Conservation (phyloP, 1,284 basidiomycete species). For the Caloboletus firmus region DNA sequence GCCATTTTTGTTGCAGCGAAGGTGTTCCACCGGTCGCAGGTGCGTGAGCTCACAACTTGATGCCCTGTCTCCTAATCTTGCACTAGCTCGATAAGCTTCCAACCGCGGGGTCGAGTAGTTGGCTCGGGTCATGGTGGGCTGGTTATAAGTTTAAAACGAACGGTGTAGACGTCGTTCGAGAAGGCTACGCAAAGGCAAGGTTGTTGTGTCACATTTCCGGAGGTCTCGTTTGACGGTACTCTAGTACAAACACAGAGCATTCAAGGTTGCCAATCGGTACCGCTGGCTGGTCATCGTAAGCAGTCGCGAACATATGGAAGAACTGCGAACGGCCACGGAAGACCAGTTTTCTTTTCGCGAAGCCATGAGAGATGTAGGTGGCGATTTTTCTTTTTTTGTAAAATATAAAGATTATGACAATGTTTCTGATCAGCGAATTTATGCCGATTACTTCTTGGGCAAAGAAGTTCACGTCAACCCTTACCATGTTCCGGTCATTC, state of each 20-base stretch:
- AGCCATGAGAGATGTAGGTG: conserved; percentile 34
- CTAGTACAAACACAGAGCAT: conserved; percentile 38
- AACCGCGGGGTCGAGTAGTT: conserved; percentile 20
- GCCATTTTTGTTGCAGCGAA: background rate
- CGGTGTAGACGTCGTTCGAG: conserved; percentile 11
- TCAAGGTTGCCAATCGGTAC: conserved; percentile 42
- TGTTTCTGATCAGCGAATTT: too few relatives aligned
- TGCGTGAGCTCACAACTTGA: background rate
- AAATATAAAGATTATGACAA: too few relatives aligned
- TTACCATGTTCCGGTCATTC: too few relatives aligned
- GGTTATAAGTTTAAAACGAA: conserved; percentile 9
- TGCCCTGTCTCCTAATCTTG: background rate
- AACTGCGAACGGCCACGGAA: conserved; percentile 41
- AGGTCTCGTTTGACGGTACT: background rate
- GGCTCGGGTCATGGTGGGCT: conserved; percentile 20
- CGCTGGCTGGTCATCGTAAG: conserved; percentile 46
- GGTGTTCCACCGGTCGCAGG: background rate
- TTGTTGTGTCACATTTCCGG: background rate
- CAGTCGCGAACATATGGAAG: conserved; percentile 40
- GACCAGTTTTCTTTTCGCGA: conserved; percentile 39
- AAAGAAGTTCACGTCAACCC: too few relatives aligned
- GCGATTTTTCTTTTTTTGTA: too few relatives aligned
- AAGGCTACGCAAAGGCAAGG: conserved; percentile 26
- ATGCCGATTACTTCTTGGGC: too few relatives aligned
- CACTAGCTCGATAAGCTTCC: conserved; percentile 23